Percentiles rank a stretch among this genome's conserved stretches.
These are phyloP conservation scores for Cytospora piceae DNA, from an alignment of 2,329 filamentous ascomycete species.

Conservation along the genomic window DNA sequence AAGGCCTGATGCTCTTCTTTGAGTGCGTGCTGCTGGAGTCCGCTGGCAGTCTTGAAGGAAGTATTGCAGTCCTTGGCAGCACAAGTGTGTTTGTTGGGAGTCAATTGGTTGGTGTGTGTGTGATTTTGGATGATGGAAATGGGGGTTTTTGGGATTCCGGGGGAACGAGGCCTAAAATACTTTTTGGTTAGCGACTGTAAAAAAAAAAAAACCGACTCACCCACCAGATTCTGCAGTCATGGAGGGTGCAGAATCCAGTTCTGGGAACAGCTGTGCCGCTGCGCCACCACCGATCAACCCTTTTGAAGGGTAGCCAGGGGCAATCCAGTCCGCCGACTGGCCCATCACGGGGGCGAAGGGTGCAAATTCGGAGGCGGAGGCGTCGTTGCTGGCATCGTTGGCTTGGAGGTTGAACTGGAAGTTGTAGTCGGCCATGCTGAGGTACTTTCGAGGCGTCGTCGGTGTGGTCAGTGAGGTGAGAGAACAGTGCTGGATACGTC, in stretches of 20 bases:
- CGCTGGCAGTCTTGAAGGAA: background rate
- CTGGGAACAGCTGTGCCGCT: background rate
- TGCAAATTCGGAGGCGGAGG: background rate
- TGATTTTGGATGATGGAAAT: too few species aligned
- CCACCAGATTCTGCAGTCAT: background rate
- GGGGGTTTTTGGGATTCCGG: too few species aligned
- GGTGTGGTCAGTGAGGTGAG: background rate
- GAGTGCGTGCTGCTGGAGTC: background rate
- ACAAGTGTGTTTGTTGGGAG: background rate
- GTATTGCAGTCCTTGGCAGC: background rate
- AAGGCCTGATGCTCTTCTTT: background rate
- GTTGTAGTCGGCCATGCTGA: conserved; percentile 15
- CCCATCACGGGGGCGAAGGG: background rate
- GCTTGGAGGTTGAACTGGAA: background rate
- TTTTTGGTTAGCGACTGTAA: background rate
- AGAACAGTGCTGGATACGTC: background rate
- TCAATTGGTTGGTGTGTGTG: too few species aligned
- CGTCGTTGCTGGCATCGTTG: too few species aligned
- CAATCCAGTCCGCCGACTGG: background rate
- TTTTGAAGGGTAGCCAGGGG: too few species aligned
- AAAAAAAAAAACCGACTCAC: conserved; percentile 15
- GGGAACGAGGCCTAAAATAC: background rate
- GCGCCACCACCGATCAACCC: background rate
- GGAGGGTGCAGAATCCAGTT: background rate
- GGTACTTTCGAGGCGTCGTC: background rate